Conservation (phyloP, 148 eudicot genomes). For the Chenopodium berlandieri region DNA sequence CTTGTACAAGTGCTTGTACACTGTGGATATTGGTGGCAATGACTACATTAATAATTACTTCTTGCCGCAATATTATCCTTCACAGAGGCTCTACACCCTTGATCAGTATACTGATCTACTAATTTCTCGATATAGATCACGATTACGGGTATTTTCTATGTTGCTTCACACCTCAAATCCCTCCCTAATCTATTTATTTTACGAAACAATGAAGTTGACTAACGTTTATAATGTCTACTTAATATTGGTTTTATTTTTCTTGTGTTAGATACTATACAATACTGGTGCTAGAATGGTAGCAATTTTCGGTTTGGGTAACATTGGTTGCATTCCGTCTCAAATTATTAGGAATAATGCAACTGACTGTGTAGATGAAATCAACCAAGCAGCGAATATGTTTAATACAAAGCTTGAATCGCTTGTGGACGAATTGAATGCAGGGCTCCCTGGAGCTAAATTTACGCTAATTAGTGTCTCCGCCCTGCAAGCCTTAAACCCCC, state of each 20-base stretch:
- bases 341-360: constrained; percentile 3
- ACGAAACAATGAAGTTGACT: no score
- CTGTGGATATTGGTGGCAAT: constrained; percentile 47
- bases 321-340: constrained; percentile 43
- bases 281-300: constrained; percentile 61
- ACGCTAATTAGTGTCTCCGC: constrained; percentile 34
- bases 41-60: constrained; percentile 64
- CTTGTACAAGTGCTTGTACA: constrained; percentile 42
- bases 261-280: constrained; percentile 34
- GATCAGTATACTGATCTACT: constrained; percentile 34
- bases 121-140: constrained; percentile 29
- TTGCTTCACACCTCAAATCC: not conserved
- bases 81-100: constrained; percentile 14
- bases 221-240: not conserved
- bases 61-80: constrained; percentile 24
- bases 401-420: constrained; percentile 36
- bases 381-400: constrained; percentile 30
- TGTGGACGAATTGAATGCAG: constrained; percentile 35
- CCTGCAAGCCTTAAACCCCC: constrained; percentile 20
- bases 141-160: constrained; percentile 29
- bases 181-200: not conserved
- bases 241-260: not conserved
- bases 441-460: constrained; percentile 30
- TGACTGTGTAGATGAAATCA: constrained; percentile 35
- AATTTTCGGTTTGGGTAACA: constrained; percentile 35